phyloP scores from a whole-genome alignment of 495 filamentous ascomycete genomes.

The Penicillium bialowiezense region DNA sequence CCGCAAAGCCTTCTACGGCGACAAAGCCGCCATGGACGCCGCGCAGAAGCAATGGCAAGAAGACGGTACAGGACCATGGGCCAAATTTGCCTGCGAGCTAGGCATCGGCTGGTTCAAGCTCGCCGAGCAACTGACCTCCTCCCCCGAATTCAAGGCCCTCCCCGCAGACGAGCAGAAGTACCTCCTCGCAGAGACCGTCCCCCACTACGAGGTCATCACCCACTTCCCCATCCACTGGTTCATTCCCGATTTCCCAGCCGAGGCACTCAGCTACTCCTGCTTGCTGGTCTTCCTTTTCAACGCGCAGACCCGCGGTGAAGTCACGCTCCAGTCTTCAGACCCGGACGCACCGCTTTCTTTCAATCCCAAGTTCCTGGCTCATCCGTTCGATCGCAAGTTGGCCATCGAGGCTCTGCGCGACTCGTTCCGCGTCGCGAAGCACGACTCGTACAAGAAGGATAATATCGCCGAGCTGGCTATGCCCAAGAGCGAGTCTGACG shows the following conservation, averaged over 20 bases:
- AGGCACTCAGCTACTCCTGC: conserved; percentile 21
- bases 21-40: conserved; percentile 28
- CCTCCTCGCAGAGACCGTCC: conserved; percentile 39
- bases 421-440: conserved; percentile 28
- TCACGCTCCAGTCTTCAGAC: conserved; percentile 51
- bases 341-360: conserved; percentile 48
- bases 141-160: conserved; percentile 41
- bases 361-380: conserved; percentile 52
- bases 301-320: conserved; percentile 41
- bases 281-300: conserved; percentile 26
- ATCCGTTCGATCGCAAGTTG: conserved; percentile 53
- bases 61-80: conserved; percentile 45
- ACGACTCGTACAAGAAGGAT: conserved; percentile 23
- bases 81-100: conserved; percentile 34
- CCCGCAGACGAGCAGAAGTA: conserved; percentile 32
- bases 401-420: conserved; percentile 53
- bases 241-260: conserved; percentile 23
- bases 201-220: conserved; percentile 40
- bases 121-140: conserved; percentile 26
- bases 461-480: conserved; percentile 31
- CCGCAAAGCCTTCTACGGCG: conserved; percentile 22
- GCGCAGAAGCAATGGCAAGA: conserved; percentile 45
- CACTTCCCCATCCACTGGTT: conserved; percentile 27
- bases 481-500: conserved; percentile 48
- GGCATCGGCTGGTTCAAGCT: conserved; percentile 55